phyloP scores from a whole-genome alignment of 2,329 filamentous ascomycete genomes.

The Cladosporium sp. region DNA sequence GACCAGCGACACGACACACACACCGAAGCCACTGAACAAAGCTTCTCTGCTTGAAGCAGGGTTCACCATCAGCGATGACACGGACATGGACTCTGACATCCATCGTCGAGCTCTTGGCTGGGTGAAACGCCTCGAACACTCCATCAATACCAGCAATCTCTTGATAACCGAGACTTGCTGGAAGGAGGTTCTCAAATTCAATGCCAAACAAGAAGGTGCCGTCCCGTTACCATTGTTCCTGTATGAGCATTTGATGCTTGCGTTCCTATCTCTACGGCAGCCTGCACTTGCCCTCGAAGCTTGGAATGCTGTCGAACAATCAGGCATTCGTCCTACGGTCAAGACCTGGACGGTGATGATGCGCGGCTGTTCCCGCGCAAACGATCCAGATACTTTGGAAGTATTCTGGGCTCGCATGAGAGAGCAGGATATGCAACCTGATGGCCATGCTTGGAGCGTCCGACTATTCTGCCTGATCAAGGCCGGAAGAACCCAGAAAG shows the following conservation, averaged over 20 bases:
- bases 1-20: neutral
- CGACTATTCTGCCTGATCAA: conserved; percentile 64
- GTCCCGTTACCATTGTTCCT: conserved; percentile 24
- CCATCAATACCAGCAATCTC: conserved; percentile 20
- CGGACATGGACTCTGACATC: neutral
- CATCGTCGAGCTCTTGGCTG: neutral
- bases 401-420: conserved; percentile 64
- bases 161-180: conserved; percentile 18
- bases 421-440: conserved; percentile 55
- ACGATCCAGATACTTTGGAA: conserved; percentile 58
- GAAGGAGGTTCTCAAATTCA: conserved; percentile 15
- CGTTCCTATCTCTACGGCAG: conserved; percentile 43
- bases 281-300: conserved; percentile 47
- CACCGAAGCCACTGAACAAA: neutral
- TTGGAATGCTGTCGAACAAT: conserved; percentile 54
- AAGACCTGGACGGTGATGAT: conserved; percentile 71
- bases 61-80: neutral
- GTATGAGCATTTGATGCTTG: conserved; percentile 42
- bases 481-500: conserved; percentile 50
- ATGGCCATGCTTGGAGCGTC: conserved; percentile 64
- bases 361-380: conserved; percentile 60
- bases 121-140: conserved; percentile 19
- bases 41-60: conserved; percentile 2
- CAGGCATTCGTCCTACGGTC: conserved; percentile 56
- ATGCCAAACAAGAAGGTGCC: neutral